Conservation (phyloP, 805 yeast species). For the Starmerella sirachaensis region DNA sequence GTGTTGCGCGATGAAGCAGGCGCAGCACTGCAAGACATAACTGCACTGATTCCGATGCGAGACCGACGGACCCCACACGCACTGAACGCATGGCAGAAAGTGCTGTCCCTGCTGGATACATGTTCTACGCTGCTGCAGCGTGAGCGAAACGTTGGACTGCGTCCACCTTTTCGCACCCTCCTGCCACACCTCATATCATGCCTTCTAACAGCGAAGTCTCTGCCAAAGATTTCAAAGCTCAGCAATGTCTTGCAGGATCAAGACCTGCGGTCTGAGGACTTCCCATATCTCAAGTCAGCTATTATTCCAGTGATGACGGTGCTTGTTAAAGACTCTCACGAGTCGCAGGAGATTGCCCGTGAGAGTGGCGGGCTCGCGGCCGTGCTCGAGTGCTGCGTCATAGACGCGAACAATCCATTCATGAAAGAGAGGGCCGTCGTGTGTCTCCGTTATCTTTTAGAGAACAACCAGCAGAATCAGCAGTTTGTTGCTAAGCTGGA, state of each 20-base stretch:
- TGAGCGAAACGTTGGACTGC: too few relatives aligned
- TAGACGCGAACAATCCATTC: conserved; percentile 81
- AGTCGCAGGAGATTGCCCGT: conserved; percentile 58
- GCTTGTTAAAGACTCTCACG: conserved; percentile 48
- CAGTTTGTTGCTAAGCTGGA: conserved; percentile 63
- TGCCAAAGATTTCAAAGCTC: conserved; percentile 3
- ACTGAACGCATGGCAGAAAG: too few relatives aligned
- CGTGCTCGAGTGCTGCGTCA: conserved; percentile 65
- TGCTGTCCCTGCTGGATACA: too few relatives aligned
- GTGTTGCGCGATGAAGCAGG: too few relatives aligned
- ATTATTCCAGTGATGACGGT: conserved; percentile 36
- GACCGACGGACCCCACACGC: too few relatives aligned
- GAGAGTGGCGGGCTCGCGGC: conserved; percentile 56
- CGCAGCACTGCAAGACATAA: too few relatives aligned
- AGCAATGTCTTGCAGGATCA: too few relatives aligned
- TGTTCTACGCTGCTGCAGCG: too few relatives aligned
- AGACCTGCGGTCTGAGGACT: too few relatives aligned
- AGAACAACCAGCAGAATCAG: conserved; percentile 59
- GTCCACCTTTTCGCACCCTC: too few relatives aligned
- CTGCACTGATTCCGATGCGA: too few relatives aligned
- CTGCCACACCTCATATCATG: too few relatives aligned
- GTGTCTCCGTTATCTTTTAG: conserved; percentile 58
- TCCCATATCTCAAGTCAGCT: conserved; percentile 11
- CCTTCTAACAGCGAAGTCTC: conserved; percentile 6
- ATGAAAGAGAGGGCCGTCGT: conserved; percentile 65